Evolutionary conservation across 2,329 filamentous ascomycete species (phyloP).

Genomic region (Fusarium sp.): DNA sequence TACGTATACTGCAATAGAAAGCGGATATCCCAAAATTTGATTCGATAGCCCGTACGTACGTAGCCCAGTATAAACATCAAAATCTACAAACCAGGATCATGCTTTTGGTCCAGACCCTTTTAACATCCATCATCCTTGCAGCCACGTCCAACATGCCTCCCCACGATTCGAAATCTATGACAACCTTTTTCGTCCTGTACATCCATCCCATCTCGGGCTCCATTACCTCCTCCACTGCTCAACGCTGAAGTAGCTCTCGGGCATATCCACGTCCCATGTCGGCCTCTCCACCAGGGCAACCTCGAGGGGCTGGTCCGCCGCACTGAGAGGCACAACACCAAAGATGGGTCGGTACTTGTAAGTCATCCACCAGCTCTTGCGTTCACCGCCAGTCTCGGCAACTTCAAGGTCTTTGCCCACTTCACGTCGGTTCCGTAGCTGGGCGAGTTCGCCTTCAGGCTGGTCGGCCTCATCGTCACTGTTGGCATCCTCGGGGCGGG

Average conservation of each 20-base stretch:
- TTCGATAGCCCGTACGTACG: conserved; percentile 37
- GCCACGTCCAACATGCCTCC: conserved; percentile 14
- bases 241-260: conserved; percentile 77
- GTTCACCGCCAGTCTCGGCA: conserved; percentile 47
- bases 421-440: conserved; percentile 53
- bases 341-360: conserved; percentile 96
- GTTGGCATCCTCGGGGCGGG: conserved; percentile 53
- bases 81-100: conserved; percentile 39
- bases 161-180: conserved; percentile 17
- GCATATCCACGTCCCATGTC: conserved; percentile 84
- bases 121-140: conserved; percentile 29
- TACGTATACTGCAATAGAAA: conserved; percentile 32
- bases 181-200: conserved; percentile 12
- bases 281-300: conserved; percentile 92
- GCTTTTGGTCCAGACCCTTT: conserved; percentile 24
- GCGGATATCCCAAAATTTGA: conserved; percentile 21
- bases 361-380: conserved; percentile 79
- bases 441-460: conserved; percentile 54
- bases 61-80: conserved; percentile 38
- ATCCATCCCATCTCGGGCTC: conserved; percentile 8
- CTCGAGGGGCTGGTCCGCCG: conserved; percentile 70
- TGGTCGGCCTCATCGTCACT: conserved; percentile 59
- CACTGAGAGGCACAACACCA: conserved; percentile 71
- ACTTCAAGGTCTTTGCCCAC: conserved; percentile 38
- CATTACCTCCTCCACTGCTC: conserved; percentile 65